phyloP scores from a whole-genome alignment of 768 basidiomycete genomes.

The Suillus alpinus region DNA sequence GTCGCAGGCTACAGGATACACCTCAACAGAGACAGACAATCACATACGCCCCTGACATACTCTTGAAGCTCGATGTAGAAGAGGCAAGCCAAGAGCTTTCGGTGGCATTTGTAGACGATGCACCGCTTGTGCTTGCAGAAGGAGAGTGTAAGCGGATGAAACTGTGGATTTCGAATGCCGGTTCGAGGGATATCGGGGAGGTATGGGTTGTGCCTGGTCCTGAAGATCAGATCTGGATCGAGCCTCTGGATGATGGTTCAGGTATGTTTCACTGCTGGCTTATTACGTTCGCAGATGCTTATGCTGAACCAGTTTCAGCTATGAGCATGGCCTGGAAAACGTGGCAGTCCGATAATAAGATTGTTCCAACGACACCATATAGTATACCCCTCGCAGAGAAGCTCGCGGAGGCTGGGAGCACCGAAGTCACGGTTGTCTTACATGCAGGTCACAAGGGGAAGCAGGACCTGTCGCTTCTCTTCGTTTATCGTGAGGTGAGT shows the following conservation, averaged over 20 bases:
- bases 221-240: constrained; percentile 64
- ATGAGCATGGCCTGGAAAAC: constrained; percentile 32
- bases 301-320: constrained; percentile 11
- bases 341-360: constrained; percentile 49
- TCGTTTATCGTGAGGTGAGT: constrained; percentile 65
- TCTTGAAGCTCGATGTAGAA: constrained; percentile 60
- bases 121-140: constrained; percentile 51
- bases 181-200: constrained; percentile 57
- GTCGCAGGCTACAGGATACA: constrained; percentile 75
- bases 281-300: background rate
- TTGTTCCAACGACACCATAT: constrained; percentile 45
- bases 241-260: constrained; percentile 18
- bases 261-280: constrained; percentile 14
- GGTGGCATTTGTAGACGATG: constrained; percentile 54
- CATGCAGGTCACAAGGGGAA: constrained; percentile 49
- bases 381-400: constrained; percentile 39
- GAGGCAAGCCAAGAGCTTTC: constrained; percentile 63
- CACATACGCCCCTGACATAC: constrained; percentile 68
- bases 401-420: constrained; percentile 47
- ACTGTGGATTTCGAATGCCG: constrained; percentile 66
- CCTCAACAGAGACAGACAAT: constrained; percentile 62
- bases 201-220: constrained; percentile 66
- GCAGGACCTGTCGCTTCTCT: constrained; percentile 56
- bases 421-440: constrained; percentile 51
- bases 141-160: constrained; percentile 62